phyloP scores from a whole-genome alignment of 805 yeast species.

The Blastobotrys mokoenaii region DNA sequence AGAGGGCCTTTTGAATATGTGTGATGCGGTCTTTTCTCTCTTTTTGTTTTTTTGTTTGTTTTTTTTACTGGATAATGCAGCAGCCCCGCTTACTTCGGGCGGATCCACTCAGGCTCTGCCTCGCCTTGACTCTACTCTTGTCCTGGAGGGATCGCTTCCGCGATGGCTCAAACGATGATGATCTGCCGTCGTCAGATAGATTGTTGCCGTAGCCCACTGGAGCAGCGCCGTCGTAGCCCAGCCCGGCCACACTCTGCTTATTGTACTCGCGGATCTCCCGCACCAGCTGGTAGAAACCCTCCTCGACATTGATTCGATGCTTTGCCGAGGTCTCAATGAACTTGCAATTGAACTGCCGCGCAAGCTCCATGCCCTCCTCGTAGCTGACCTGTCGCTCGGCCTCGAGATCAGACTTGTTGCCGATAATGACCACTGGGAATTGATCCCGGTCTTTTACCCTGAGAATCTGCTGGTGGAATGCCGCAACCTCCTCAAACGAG shows the following conservation, averaged over 20 bases:
- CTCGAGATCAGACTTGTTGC: constrained; percentile 76
- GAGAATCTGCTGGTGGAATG: constrained; percentile 69
- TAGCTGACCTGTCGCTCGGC: constrained; percentile 70
- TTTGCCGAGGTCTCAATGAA: constrained; percentile 93
- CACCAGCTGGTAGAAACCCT: constrained; percentile 55
- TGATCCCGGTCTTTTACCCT: constrained; percentile 45
- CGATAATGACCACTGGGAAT: constrained; percentile 82
- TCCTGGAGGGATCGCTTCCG: too few species aligned
- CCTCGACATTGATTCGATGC: constrained; percentile 82
- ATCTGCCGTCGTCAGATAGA: too few species aligned
- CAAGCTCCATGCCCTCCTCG: constrained; percentile 78
- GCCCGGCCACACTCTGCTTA: neutral
- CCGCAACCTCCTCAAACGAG: constrained; percentile 75
- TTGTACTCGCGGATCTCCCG: constrained; percentile 21
- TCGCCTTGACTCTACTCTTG: too few species aligned
- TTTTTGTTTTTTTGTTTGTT: too few species aligned
- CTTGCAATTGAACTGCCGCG: constrained; percentile 49
- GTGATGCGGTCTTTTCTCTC: too few species aligned
- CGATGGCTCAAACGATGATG: too few species aligned
- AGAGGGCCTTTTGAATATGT: too few species aligned
- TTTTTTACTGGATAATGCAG: too few species aligned
- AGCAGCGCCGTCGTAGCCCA: too few species aligned
- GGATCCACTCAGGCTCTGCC: too few species aligned
- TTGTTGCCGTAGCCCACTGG: too few species aligned
- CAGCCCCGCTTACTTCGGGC: too few species aligned